Evolutionary conservation across 768 basidiomycete species (phyloP), one percentile per base, ranked within the genome.

Genomic region (Pleurotus tuoliensis): DNA sequence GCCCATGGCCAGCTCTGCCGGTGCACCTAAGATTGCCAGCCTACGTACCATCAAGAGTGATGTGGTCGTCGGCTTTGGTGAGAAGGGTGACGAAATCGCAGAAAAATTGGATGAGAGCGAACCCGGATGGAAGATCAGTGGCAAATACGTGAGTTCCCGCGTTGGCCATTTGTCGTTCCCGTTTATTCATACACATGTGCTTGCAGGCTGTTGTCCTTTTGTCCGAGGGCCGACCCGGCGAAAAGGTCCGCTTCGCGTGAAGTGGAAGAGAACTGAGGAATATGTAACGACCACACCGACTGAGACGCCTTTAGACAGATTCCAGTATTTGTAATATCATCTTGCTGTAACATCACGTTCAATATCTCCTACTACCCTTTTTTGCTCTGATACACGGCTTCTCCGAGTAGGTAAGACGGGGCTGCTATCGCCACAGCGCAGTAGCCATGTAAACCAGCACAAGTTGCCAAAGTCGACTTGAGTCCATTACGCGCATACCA

Each of bases 101-200:
- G 88, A 92, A 69, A 80, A 77, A 56, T 76, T 97, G n/a, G 92
- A 96, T 69, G 77, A 88, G 64, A 78, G 81, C 24, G 93, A 97
- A 66, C 84, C 89, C 15, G 95, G 95, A 49, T 98, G 95, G 95
- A 95, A 94, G 76, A 96, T 97, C 65, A 92, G 90, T 49, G 94
- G 94, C 47, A 94, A 95, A 92, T 95, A 94, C 66, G 93, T 94
- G 69, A 74, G 91, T 80, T 59, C 45, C 5, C 56, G n/a, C 1
- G 2, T 58, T n/a, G 2, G 41, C 13, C 20, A 34, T 53, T 55
- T 47, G 56, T 3, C 58, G 90, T 88, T 91, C 92, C 61, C 85
- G 94, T 57, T 87, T 94, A 4, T 81, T 25, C 24, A 25, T 94
- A 11, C 72, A 94, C 37, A 91, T 89, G 86, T 56, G 13, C 55